phyloP scores from a whole-genome alignment of 371 early-diverging fungal species.

The Saksenaea oblongispora region DNA sequence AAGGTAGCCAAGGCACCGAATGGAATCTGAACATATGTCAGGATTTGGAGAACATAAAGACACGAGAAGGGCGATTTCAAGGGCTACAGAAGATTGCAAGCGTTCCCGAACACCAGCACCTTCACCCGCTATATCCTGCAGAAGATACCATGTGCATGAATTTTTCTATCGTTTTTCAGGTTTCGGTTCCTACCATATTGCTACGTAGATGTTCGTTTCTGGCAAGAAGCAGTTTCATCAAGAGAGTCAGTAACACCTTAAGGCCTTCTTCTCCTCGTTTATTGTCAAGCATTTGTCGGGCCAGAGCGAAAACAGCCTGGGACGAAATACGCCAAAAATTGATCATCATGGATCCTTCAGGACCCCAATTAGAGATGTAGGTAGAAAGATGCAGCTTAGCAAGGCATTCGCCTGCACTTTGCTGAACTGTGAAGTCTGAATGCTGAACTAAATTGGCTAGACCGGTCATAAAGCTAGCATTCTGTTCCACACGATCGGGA shows the following conservation, averaged over 20 bases:
- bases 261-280: slow-evolving; percentile 60
- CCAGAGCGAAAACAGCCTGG: slow-evolving; percentile 45
- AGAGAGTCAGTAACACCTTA: slow-evolving; percentile 54
- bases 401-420: slow-evolving; percentile 69
- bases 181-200: slow-evolving; percentile 34
- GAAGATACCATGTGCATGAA: not conserved
- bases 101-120: slow-evolving; percentile 66
- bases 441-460: slow-evolving; percentile 67
- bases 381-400: slow-evolving; percentile 55
- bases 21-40: slow-evolving; percentile 65
- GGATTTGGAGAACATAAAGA: slow-evolving; percentile 72
- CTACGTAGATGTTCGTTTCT: slow-evolving; percentile 67
- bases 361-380: slow-evolving; percentile 63
- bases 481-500: slow-evolving; percentile 54
- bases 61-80: slow-evolving; percentile 78
- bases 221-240: slow-evolving; percentile 59
- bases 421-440: slow-evolving; percentile 58
- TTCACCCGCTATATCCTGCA: slow-evolving; percentile 43
- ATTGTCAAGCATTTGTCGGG: slow-evolving; percentile 51
- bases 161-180: not conserved
- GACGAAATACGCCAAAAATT: slow-evolving; percentile 69
- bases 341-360: slow-evolving; percentile 42
- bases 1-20: slow-evolving; percentile 59
- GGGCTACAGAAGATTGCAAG: slow-evolving; percentile 66
- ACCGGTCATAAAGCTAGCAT: slow-evolving; percentile 60